Evolutionary conservation across 192 early-diverging fungal genomes (phyloP).

Genomic region (Dimargaris cristalligena): DNA sequence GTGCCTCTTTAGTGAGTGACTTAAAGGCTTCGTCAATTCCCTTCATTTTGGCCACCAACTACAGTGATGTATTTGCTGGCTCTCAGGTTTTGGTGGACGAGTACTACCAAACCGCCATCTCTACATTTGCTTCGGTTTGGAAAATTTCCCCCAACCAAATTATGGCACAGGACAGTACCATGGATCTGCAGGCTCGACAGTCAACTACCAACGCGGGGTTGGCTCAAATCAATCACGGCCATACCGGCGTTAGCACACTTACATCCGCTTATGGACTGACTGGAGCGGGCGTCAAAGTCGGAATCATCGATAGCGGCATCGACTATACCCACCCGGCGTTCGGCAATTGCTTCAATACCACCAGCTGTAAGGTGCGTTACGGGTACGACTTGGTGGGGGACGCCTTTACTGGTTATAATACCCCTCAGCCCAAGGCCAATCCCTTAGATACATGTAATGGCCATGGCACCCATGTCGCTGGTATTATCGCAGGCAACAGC

Average conservation of each 20-base stretch:
- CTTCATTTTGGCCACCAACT: no score
- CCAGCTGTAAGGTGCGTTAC: conserved; percentile 39
- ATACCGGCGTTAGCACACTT: conserved; percentile 31
- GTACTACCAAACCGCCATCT: background rate
- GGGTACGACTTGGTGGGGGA: conserved; percentile 47
- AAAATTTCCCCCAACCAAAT: conserved; percentile 6
- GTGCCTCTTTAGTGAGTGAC: no score
- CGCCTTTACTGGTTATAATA: conserved; percentile 21
- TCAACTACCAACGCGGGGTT: conserved; percentile 16
- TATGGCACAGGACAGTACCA: conserved; percentile 10
- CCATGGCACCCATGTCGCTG: no score
- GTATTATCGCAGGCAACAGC: conserved; percentile 60
- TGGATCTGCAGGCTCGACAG: background rate
- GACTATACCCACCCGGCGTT: no score
- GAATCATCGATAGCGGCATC: no score
- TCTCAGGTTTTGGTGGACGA: background rate
- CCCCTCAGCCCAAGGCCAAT: conserved; percentile 29
- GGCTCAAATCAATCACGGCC: conserved; percentile 26
- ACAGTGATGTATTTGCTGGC: no score
- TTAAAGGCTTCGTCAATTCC: no score
- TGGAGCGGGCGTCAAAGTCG: no score
- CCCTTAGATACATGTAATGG: conserved; percentile 45
- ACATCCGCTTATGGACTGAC: conserved; percentile 27
- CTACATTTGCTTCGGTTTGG: background rate
- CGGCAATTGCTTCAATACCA: no score